Conservation (phyloP, 805 yeast genomes). For the Starmerella ratchasimensis region DNA sequence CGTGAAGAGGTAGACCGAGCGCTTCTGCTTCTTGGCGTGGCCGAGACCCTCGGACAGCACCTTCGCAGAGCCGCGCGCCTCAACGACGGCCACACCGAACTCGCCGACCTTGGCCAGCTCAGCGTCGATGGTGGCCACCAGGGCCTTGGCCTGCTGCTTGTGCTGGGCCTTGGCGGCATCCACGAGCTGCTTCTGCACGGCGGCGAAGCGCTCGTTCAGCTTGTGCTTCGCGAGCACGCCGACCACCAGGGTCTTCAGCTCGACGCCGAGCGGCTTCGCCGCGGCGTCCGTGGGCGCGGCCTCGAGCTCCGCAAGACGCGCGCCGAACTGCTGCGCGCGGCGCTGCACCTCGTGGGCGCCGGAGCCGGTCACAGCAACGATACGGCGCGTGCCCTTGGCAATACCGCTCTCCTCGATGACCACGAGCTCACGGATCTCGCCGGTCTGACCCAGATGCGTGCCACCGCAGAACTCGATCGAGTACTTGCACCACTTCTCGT, state of each 20-base stretch:
- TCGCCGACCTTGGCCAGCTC: conserved; percentile 37
- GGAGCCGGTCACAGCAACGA: conserved; percentile 89
- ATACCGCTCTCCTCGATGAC: conserved; percentile 91
- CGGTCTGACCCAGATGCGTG: conserved; percentile 85
- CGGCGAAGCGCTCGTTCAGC: conserved; percentile 58
- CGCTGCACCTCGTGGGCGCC: conserved; percentile 86
- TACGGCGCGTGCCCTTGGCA: conserved; percentile 97
- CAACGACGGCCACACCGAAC: conserved; percentile 47
- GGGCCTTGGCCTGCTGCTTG: conserved; percentile 74
- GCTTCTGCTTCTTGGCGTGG: conserved; percentile 33
- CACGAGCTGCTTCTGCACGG: conserved; percentile 72
- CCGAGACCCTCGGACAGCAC: conserved; percentile 88
- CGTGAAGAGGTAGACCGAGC: conserved; percentile 29
- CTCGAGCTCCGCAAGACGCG: conserved; percentile 44
- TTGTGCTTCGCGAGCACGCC: conserved; percentile 68
- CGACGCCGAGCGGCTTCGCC: conserved; percentile 73
- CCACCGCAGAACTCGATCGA: conserved; percentile 99
- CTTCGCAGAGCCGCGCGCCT: conserved; percentile 62
- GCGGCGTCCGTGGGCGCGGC: conserved; percentile 59
- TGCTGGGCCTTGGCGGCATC: conserved; percentile 80
- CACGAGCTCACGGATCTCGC: conserved; percentile 83
- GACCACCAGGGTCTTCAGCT: conserved; percentile 66
- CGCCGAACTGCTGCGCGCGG: conserved; percentile 58
- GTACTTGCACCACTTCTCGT: conserved; percentile 57
- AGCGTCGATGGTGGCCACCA: conserved; percentile 58